Conservation (phyloP, 1,139 yeast species). For the Debaryomyces udenii region DNA sequence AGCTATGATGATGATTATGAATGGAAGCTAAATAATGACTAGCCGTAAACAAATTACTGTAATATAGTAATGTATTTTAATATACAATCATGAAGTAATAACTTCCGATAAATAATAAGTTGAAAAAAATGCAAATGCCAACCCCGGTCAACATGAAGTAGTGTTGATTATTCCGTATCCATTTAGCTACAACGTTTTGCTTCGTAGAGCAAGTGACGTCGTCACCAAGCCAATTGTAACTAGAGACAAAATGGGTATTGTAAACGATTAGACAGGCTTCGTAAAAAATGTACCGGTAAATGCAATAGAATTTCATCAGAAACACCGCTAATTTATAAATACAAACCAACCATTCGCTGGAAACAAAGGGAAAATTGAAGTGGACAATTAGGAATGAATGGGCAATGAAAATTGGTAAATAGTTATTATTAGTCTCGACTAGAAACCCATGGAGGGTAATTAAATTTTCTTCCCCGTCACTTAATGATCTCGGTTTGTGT, state of each 20-base stretch:
- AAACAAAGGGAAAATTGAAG: constrained; percentile 20
- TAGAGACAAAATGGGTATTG: constrained; percentile 11
- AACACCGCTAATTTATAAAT: constrained; percentile 21
- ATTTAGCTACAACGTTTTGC: not conserved
- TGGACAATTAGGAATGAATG: constrained; percentile 28
- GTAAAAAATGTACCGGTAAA: constrained; percentile 26
- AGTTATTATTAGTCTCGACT: constrained; percentile 27
- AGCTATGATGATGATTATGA: constrained; percentile 11
- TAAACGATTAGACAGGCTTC: constrained; percentile 22
- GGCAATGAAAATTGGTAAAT: constrained; percentile 29
- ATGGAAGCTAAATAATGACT: not conserved
- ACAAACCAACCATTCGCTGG: constrained; percentile 8
- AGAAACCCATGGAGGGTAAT: constrained; percentile 14
- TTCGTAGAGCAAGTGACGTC: constrained; percentile 1
- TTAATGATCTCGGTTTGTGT: not conserved
- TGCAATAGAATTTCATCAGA: constrained; percentile 29
- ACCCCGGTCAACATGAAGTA: not conserved
- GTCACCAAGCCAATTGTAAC: constrained; percentile 12
- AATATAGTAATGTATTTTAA: not conserved
- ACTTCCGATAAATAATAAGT: constrained; percentile 5
- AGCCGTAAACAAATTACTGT: not conserved
- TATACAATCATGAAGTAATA: not conserved
- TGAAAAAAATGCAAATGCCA: constrained; percentile 4
- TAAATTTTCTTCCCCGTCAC: not conserved
- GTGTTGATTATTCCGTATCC: not conserved